Conservation (phyloP, 257 asterid species). For the Solanum corneliomulleri region DNA sequence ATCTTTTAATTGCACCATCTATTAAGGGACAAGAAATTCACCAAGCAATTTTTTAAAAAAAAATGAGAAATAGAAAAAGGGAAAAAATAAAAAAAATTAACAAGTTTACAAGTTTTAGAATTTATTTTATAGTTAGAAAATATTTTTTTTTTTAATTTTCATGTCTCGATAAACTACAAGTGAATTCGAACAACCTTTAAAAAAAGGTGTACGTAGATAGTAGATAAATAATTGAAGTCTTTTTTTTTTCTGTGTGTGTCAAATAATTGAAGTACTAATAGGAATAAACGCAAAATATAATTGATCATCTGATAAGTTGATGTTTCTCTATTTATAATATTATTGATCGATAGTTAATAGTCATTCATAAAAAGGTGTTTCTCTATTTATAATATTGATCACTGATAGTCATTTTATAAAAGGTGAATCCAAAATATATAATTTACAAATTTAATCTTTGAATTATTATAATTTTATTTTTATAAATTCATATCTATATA, state of each 20-base stretch:
- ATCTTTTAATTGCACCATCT: background rate
- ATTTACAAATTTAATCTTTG: background rate
- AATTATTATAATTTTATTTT: background rate
- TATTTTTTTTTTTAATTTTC: background rate
- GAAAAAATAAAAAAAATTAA: background rate
- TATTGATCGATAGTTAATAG: too few species aligned
- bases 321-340: background rate
- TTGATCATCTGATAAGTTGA: background rate
- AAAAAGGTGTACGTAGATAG: background rate
- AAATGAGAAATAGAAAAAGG: background rate
- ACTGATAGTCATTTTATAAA: background rate
- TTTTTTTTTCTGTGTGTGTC: background rate
- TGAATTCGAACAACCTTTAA: background rate
- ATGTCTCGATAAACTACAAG: background rate
- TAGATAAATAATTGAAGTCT: background rate
- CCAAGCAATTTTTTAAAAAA: background rate
- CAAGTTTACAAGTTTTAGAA: background rate
- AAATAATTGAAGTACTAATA: background rate
- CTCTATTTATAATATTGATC: background rate
- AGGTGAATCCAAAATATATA: background rate
- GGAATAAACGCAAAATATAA: background rate
- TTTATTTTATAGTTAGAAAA: background rate
- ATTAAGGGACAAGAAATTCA: background rate
- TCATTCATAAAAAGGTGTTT: background rate
- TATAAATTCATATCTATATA: background rate